Base-by-base conservation (phyloP, 2,329 filamentous ascomycete species). In the Botrytis byssoidea region DNA sequence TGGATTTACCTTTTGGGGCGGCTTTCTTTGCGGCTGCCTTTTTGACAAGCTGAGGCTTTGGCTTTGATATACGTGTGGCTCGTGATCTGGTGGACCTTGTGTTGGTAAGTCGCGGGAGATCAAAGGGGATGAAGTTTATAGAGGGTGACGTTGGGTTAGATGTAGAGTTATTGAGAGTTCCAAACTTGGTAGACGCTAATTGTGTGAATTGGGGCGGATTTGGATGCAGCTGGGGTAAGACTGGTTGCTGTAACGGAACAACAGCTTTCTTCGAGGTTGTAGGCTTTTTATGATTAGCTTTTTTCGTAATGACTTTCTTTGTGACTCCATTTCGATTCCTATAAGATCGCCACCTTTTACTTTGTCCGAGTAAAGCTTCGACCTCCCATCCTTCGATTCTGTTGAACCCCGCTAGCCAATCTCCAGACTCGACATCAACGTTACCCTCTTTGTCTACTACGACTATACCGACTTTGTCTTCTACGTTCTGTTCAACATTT, bases 391-490 rank as follows among this genome's bases (percentile, higher is more conserved):
- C 48, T 51, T 72, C 71, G 25, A 72, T 72, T 25, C 29, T 55
- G 14, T 72, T 72, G 35, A 59, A 67, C 14, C 51, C 63, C 29
- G 44, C 63, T 29, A 72, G 57, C 71, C 71, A 72, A n/a, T 68
- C 64, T 22, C 71, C 51, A 6, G 65, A 42, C 32, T 72, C 71
- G 48, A 59, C 71, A 25, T 72, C 55, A 18, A 69, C 40, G 32
- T 72, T 68, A 10, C 71, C 71, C 59, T 73, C 71, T 42, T 63
- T 73, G 44, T 73, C 71, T 70, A 70, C 67, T n/a, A 64, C 29
- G 9, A 70, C 66, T 55, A 73, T 70, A 40, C 64, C 64, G 25
- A 72, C 25, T 69, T 40, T 72, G 32, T 68, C 71, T 61, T 72
- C 71, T 42, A 25, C 1, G 4, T 32, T 20, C 40, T 32, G 8